These are phyloP conservation scores for Talaromyces adpressus DNA, from an alignment of 495 filamentous ascomycete genomes.

Conservation along the genomic window DNA sequence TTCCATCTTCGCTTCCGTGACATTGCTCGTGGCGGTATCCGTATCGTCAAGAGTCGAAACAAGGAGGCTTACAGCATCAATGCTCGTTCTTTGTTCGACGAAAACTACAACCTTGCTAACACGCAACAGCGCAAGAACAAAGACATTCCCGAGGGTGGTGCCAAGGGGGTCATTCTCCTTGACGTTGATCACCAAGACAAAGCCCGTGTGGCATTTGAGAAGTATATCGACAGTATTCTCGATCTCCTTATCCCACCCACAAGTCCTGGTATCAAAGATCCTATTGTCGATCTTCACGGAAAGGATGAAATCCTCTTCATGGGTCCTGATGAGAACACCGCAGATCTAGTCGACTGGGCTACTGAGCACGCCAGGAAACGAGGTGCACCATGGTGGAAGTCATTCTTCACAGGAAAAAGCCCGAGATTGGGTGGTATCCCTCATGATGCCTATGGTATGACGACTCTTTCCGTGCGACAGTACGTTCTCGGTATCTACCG, in stretches of 20 bases:
- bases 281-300: conserved; percentile 89
- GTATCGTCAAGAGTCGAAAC: conserved; percentile 95
- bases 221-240: conserved; percentile 97
- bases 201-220: conserved; percentile 86
- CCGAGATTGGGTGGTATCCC: conserved; percentile 94
- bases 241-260: conserved; percentile 84
- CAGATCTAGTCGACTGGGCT: conserved; percentile 94
- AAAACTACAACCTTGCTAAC: conserved; percentile 97
- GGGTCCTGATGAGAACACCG: conserved; percentile 98
- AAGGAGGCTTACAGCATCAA: conserved; percentile 95
- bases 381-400: conserved; percentile 98
- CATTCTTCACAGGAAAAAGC: conserved; percentile 98
- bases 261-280: conserved; percentile 97
- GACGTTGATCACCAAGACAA: conserved; percentile 93
- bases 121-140: conserved; percentile 99
- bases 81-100: conserved; percentile 89
- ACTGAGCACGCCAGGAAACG: conserved; percentile 85
- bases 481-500: conserved; percentile 95
- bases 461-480: conserved; percentile 90
- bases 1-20: conserved; percentile 98
- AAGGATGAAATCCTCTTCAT: conserved; percentile 96
- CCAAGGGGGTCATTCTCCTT: conserved; percentile 94
- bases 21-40: conserved; percentile 93
- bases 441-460: conserved; percentile 96
- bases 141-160: conserved; percentile 98